Evolutionary conservation across 73 alveolate species (phyloP).

Genomic region (Paramecium sexaurelia): DNA sequence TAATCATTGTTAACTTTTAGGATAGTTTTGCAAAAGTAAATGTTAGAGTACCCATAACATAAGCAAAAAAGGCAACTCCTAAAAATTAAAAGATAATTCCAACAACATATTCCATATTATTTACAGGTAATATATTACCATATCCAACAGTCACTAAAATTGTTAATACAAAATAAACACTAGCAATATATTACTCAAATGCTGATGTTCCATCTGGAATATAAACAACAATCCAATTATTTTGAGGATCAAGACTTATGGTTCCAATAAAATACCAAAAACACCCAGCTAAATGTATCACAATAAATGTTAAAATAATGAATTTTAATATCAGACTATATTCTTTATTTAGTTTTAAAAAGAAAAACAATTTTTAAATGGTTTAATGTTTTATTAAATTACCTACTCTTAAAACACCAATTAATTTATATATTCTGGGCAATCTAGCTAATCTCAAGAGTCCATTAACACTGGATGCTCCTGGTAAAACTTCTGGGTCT

Average conservation of each 20-base stretch:
- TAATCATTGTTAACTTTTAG: constrained; percentile 27
- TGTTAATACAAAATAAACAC: constrained; percentile 12
- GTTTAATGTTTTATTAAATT: constrained; percentile 3
- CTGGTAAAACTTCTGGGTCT: neutral
- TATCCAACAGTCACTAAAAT: constrained; percentile 42
- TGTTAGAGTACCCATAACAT: constrained; percentile 52
- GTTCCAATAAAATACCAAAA: constrained; percentile 43
- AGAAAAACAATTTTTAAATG: constrained; percentile 19
- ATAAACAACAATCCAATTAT: constrained; percentile 28
- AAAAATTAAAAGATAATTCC: neutral
- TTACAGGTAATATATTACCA: constrained; percentile 41
- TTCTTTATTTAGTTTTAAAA: constrained; percentile 39
- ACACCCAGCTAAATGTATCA: constrained; percentile 27
- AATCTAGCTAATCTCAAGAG: constrained; percentile 15
- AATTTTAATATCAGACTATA: neutral
- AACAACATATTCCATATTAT: neutral
- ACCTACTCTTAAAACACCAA: constrained; percentile 41
- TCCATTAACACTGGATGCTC: constrained; percentile 1
- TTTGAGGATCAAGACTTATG: neutral
- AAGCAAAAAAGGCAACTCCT: constrained; percentile 40
- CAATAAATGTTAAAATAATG: neutral
- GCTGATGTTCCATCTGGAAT: neutral
- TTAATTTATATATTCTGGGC: constrained; percentile 35
- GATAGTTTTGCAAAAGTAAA: constrained; percentile 34
- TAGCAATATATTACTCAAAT: constrained; percentile 6